These are phyloP conservation scores for Aristolochia californica DNA, from an alignment of 164 flowering plant species.

Conservation along the genomic window DNA sequence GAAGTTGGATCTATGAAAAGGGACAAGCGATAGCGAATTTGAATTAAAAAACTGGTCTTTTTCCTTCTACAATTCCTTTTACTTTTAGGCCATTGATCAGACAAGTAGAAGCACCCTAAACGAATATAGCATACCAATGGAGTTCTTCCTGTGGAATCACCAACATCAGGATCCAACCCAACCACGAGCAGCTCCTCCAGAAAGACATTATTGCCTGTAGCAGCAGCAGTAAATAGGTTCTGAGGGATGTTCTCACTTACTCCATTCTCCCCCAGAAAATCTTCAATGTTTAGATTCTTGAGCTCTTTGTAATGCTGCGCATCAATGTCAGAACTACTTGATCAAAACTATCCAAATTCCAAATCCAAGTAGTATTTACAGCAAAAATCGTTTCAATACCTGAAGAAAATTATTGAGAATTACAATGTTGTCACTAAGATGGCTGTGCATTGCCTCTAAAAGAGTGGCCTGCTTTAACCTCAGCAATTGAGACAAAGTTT, in stretches of 20 bases:
- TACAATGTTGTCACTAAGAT: conserved; percentile 41
- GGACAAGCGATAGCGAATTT: neutral
- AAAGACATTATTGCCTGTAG: conserved; percentile 61
- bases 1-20: too few relatives aligned
- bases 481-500: conserved; percentile 63
- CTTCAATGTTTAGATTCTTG: conserved; percentile 40
- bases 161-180: conserved; percentile 57
- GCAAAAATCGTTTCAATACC: conserved; percentile 23
- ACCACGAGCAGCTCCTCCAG: conserved; percentile 78
- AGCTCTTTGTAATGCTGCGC: conserved; percentile 58
- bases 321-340: neutral
- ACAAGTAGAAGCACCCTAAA: too few relatives aligned
- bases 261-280: conserved; percentile 28
- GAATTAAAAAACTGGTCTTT: neutral
- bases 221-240: conserved; percentile 46
- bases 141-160: conserved; percentile 67
- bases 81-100: neutral
- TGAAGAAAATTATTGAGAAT: conserved; percentile 69
- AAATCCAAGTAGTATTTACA: neutral
- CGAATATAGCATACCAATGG: conserved; percentile 49
- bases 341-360: neutral
- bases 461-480: conserved; percentile 50
- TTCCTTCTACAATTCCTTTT: neutral
- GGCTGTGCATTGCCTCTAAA: conserved; percentile 54
- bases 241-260: conserved; percentile 34